These are phyloP conservation scores for Rostrohypoxylon terebratum DNA, from an alignment of 495 filamentous ascomycete species.

Conservation along the genomic window DNA sequence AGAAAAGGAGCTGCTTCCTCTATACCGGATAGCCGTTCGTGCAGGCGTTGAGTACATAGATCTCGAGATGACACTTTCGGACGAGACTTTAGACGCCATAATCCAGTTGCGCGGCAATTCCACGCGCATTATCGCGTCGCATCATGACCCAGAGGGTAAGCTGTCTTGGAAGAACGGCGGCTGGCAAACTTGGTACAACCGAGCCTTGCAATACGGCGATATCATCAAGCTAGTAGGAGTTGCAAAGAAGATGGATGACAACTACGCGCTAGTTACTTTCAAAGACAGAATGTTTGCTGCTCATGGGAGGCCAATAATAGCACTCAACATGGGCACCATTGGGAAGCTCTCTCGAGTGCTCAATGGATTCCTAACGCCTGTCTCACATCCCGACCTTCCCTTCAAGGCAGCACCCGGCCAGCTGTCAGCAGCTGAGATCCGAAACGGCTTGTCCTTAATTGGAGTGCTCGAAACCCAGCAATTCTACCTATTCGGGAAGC, in stretches of 20 bases:
- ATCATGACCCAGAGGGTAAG: constrained; percentile 84
- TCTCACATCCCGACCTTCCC: constrained; percentile 88
- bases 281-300: constrained; percentile 76
- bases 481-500: constrained; percentile 89
- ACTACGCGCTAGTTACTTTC: constrained; percentile 86
- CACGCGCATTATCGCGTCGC: constrained; percentile 90
- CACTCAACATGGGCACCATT: constrained; percentile 92
- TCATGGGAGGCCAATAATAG: constrained; percentile 85
- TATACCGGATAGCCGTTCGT: constrained; percentile 83
- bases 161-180: constrained; percentile 90
- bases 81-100: constrained; percentile 61
- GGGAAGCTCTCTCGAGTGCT: constrained; percentile 91
- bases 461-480: constrained; percentile 81
- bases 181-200: constrained; percentile 89
- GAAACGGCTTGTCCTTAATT: constrained; percentile 77
- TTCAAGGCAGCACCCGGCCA: constrained; percentile 96
- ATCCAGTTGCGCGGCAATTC: constrained; percentile 75
- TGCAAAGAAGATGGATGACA: constrained; percentile 82
- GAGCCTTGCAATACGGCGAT: constrained; percentile 86
- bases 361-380: constrained; percentile 94
- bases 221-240: constrained; percentile 94
- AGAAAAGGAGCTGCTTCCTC: constrained; percentile 71
- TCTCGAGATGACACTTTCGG: constrained; percentile 88
- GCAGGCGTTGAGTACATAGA: constrained; percentile 93
- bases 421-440: constrained; percentile 90